phyloP scores from a whole-genome alignment of 345 rosid species.

The Camelina neglecta region DNA sequence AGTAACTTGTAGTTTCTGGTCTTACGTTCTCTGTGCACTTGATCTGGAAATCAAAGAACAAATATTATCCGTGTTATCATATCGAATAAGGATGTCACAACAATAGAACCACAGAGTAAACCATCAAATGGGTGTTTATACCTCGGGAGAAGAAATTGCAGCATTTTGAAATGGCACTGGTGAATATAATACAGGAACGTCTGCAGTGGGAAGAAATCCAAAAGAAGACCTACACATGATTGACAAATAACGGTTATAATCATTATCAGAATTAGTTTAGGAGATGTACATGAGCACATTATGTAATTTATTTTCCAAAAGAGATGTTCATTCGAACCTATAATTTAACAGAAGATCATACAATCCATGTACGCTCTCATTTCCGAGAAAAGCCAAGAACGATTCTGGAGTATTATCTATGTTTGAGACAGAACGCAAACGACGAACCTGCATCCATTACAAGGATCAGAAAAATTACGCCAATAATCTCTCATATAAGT shows the following conservation, averaged over 20 bases:
- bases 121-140: constrained; percentile 19
- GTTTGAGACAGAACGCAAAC: constrained; percentile 56
- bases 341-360: constrained; percentile 87
- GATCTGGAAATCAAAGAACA: constrained; percentile 58
- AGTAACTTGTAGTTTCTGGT: constrained; percentile 49
- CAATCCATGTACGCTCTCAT: constrained; percentile 68
- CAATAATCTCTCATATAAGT: constrained; percentile 8
- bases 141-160: constrained; percentile 89
- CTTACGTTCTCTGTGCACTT: constrained; percentile 69
- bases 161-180: constrained; percentile 82
- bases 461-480: constrained; percentile 33
- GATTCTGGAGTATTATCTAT: constrained; percentile 89
- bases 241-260: constrained; percentile 31
- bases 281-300: not conserved
- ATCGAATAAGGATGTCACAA: not conserved
- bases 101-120: constrained; percentile 25
- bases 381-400: constrained; percentile 73
- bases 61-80: not conserved
- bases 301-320: constrained; percentile 7
- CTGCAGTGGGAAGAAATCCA: constrained; percentile 65
- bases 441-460: constrained; percentile 66
- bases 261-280: not conserved
- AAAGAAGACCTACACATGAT: constrained; percentile 64
- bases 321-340: constrained; percentile 52
- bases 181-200: constrained; percentile 83